phyloP scores from a whole-genome alignment of 805 yeast genomes.

The Starmerella gropengiesseri region DNA sequence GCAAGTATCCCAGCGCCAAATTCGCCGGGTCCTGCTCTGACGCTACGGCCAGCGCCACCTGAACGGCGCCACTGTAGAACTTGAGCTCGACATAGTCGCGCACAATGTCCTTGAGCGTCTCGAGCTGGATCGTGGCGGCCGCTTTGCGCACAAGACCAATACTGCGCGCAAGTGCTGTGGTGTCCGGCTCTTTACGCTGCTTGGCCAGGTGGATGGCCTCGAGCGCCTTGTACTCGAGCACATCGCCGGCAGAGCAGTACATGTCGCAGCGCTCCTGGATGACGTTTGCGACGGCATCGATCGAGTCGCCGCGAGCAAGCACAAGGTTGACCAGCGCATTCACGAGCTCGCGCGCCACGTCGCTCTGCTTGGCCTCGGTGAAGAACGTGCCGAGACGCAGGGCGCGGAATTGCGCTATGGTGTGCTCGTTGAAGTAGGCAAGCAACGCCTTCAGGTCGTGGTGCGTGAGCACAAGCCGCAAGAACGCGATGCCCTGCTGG shows the following conservation, averaged over 20 bases:
- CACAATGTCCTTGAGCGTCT: constrained; percentile 70
- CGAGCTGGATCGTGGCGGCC: constrained; percentile 64
- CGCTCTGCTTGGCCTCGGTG: constrained; percentile 40
- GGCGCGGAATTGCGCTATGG: constrained; percentile 55
- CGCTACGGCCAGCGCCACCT: constrained; percentile 68
- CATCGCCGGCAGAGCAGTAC: constrained; percentile 89
- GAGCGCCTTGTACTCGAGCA: constrained; percentile 82
- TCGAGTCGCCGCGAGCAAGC: constrained; percentile 83
- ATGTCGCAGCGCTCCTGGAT: constrained; percentile 89
- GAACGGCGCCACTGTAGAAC: constrained; percentile 75
- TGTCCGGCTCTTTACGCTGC: constrained; percentile 47
- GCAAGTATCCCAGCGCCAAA: constrained; percentile 44
- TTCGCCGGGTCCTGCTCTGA: constrained; percentile 53
- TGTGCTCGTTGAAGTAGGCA: constrained; percentile 53
- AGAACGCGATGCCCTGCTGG: constrained; percentile 82
- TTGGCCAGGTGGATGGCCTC: constrained; percentile 82
- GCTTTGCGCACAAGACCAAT: constrained; percentile 68
- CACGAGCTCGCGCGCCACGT: constrained; percentile 71
- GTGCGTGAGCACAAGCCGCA: constrained; percentile 72
- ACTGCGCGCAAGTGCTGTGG: constrained; percentile 61
- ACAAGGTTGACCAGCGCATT: constrained; percentile 82
- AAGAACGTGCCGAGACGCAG: constrained; percentile 67
- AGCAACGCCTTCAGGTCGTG: constrained; percentile 54
- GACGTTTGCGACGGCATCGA: constrained; percentile 76
- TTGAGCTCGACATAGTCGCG: constrained; percentile 66